Percentiles rank a stretch among this genome's conserved stretches.
Conservation (phyloP, 192 early-diverging fungal species). For the Neocallimastix lanati region DNA sequence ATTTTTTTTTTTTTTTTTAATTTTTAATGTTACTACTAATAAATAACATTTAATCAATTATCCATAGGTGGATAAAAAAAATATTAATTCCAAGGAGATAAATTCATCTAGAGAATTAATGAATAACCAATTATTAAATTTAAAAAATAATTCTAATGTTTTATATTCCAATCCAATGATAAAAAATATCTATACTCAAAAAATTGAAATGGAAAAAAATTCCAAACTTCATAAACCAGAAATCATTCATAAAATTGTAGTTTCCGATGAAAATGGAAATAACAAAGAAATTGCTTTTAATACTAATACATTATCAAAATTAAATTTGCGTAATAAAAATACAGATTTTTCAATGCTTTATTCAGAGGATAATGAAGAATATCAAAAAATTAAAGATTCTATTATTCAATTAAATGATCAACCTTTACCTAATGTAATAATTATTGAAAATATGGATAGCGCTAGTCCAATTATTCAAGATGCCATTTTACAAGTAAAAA, state of each 20-base stretch:
- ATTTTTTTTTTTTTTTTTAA: too few relatives aligned
- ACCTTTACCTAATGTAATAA: background rate
- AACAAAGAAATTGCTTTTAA: background rate
- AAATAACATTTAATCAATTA: too few relatives aligned
- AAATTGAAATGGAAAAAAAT: background rate
- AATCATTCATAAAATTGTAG: too few relatives aligned
- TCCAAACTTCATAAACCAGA: too few relatives aligned
- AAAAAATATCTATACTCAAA: background rate
- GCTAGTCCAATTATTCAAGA: background rate
- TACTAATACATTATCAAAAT: background rate
- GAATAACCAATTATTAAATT: too few relatives aligned
- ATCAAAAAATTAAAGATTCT: background rate
- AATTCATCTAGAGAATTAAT: too few relatives aligned
- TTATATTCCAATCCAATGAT: background rate
- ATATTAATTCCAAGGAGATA: too few relatives aligned
- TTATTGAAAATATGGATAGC: background rate
- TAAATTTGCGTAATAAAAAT: background rate
- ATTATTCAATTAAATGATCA: background rate
- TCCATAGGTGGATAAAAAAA: too few relatives aligned
- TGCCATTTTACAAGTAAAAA: background rate
- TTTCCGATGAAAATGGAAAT: background rate
- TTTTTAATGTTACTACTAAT: too few relatives aligned
- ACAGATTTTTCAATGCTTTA: background rate
- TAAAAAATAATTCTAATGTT: background rate
- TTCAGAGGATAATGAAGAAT: background rate